Conservation (phyloP, 768 basidiomycete species). For the Agaricus subrufescens region DNA sequence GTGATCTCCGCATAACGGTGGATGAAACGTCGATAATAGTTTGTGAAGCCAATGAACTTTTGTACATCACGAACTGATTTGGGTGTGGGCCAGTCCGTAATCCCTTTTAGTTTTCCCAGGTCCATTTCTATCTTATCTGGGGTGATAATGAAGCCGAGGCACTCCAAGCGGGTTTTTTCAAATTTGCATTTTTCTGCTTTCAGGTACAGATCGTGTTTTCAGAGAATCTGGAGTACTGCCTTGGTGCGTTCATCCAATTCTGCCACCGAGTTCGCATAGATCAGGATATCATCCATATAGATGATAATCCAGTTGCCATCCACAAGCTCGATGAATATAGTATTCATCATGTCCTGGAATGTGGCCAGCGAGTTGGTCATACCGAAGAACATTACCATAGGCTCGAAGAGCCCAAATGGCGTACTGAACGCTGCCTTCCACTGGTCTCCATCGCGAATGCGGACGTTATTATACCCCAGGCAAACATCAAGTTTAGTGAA, state of each 20-base stretch:
- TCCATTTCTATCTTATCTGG: not conserved
- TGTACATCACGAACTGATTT: too few relatives aligned
- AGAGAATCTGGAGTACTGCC: not conserved
- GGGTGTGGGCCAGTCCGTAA: too few relatives aligned
- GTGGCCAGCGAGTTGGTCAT: conserved; percentile 13
- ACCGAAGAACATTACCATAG: conserved; percentile 16
- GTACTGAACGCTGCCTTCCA: conserved; percentile 38
- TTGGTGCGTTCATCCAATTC: not conserved
- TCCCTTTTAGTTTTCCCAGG: too few relatives aligned
- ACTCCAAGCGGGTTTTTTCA: not conserved
- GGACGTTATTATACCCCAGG: conserved; percentile 28
- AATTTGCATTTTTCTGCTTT: conserved; percentile 10
- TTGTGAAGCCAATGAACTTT: too few relatives aligned
- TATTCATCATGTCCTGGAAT: conserved; percentile 15
- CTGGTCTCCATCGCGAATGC: conserved; percentile 32
- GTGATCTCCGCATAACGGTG: too few relatives aligned
- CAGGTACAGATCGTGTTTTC: not conserved
- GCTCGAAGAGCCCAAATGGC: conserved; percentile 18
- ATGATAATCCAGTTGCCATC: conserved; percentile 23
- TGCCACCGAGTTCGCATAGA: conserved; percentile 13
- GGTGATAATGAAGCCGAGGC: not conserved
- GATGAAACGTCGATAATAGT: too few relatives aligned
- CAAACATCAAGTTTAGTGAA: conserved; percentile 21
- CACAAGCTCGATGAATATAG: conserved; percentile 14
- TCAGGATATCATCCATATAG: too few relatives aligned